Evolutionary conservation across 2,329 filamentous ascomycete genomes (phyloP).

Genomic region (Ampelomyces quisqualis): DNA sequence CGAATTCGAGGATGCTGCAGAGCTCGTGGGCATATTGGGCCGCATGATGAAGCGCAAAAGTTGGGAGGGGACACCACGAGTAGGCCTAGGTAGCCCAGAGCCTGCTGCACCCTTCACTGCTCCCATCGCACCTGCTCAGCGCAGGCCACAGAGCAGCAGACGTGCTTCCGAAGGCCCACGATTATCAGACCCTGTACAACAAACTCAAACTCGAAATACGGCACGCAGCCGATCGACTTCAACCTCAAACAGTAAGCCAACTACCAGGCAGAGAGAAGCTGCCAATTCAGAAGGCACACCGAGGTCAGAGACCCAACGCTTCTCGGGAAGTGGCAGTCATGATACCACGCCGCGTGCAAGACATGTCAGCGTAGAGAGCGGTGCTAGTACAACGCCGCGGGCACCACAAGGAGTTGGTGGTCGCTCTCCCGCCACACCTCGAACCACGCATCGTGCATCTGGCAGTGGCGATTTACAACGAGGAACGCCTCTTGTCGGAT

Average conservation of each 20-base stretch:
- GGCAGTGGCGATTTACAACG: slow-evolving; percentile 33
- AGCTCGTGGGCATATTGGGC: slow-evolving; percentile 80
- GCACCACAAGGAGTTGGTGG: slow-evolving; percentile 31
- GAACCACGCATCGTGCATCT: slow-evolving; percentile 28
- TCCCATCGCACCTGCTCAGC: slow-evolving; percentile 18
- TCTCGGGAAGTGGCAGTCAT: slow-evolving; percentile 29
- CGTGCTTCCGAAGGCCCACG: slow-evolving; percentile 31
- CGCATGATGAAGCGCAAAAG: slow-evolving; percentile 77
- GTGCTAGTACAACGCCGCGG: slow-evolving; percentile 36
- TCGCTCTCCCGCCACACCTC: slow-evolving; percentile 37
- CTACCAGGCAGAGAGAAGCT: slow-evolving; percentile 22
- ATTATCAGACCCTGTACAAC: slow-evolving; percentile 20
- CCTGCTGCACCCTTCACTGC: slow-evolving; percentile 15
- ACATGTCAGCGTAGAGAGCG: slow-evolving; percentile 35
- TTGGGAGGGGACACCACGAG: slow-evolving; percentile 42
- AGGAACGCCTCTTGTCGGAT: slow-evolving; percentile 25
- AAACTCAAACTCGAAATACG: slow-evolving; percentile 20
- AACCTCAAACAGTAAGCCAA: slow-evolving; percentile 25
- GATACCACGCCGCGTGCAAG: slow-evolving; percentile 36
- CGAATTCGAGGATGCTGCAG: slow-evolving; percentile 89
- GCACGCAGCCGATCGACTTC: slow-evolving; percentile 35
- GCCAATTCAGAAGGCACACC: slow-evolving; percentile 32
- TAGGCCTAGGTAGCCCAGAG: slow-evolving; percentile 36
- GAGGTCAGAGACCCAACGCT: slow-evolving; percentile 27
- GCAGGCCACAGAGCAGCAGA: slow-evolving; percentile 25